phyloP scores from a whole-genome alignment of 2,329 filamentous ascomycete genomes.

The Scedosporium dehoogii region DNA sequence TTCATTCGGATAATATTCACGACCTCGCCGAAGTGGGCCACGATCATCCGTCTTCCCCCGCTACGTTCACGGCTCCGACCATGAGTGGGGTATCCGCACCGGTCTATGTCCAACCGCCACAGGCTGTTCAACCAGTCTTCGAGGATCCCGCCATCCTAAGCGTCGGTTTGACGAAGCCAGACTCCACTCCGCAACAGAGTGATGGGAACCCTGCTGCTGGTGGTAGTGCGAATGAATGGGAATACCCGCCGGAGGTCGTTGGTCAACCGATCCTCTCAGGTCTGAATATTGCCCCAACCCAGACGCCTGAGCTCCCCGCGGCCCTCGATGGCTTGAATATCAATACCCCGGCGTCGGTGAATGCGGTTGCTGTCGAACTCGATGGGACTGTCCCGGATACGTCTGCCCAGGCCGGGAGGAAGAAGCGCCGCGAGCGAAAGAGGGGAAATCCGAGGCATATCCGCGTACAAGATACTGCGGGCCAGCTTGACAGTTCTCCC shows the following conservation, averaged over 20 bases:
- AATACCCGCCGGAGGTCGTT: not conserved
- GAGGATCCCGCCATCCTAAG: conserved; percentile 79
- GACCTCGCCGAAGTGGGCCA: conserved; percentile 31
- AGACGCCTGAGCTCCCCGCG: not conserved
- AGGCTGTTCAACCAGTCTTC: conserved; percentile 37
- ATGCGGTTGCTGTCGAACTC: not conserved
- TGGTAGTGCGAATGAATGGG: not conserved
- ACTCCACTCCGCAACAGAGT: not conserved
- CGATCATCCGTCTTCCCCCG: conserved; percentile 16
- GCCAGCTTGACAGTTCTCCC: conserved; percentile 9
- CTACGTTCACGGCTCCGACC: conserved; percentile 16
- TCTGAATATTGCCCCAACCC: not conserved
- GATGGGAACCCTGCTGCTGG: not conserved
- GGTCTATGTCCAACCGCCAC: conserved; percentile 14
- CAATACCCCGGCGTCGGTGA: not conserved
- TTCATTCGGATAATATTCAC: conserved; percentile 22
- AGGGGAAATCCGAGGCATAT: not conserved
- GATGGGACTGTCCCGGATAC: not conserved
- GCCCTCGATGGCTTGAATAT: not conserved
- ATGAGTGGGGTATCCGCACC: conserved; percentile 17
- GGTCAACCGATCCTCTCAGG: not conserved
- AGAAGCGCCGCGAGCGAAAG: conserved; percentile 4
- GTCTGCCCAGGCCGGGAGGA: not conserved
- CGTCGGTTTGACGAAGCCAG: conserved; percentile 24
- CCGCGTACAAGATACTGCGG: not conserved